These are phyloP conservation scores for Aspergillus pseudotamarii DNA, from an alignment of 2,329 filamentous ascomycete species.

Conservation along the genomic window DNA sequence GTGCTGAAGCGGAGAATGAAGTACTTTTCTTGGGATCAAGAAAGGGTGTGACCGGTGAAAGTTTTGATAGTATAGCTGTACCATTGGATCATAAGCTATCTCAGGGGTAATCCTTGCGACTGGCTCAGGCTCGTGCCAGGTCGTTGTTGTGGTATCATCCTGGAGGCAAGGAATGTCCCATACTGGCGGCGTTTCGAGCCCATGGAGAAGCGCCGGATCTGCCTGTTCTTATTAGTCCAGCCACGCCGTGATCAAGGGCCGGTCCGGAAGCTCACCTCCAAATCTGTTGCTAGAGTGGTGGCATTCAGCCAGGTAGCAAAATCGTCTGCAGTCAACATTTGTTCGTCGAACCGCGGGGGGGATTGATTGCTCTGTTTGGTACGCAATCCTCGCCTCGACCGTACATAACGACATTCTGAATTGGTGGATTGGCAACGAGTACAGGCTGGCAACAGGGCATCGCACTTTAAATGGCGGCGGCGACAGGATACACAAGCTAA, in stretches of 20 bases:
- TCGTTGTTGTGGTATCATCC: slow-evolving; percentile 9
- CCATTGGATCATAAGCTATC: slow-evolving; percentile 31
- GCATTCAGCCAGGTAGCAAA: slow-evolving; percentile 20
- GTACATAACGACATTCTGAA: slow-evolving; percentile 51
- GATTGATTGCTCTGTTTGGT: slow-evolving; percentile 6
- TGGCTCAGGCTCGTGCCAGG: slow-evolving; percentile 4
- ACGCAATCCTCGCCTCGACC: slow-evolving; percentile 47
- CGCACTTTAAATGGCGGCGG: slow-evolving; percentile 48
- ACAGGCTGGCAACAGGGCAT: slow-evolving; percentile 47
- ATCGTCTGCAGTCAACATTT: slow-evolving; percentile 13
- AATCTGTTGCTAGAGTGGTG: slow-evolving; percentile 13
- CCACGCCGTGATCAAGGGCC: background rate
- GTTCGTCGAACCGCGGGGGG: slow-evolving; percentile 13
- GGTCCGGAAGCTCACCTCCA: slow-evolving; percentile 11
- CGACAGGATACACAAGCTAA: slow-evolving; percentile 31
- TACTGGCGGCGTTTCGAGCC: slow-evolving; percentile 7
- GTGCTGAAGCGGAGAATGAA: slow-evolving; percentile 27
- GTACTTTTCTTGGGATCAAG: slow-evolving; percentile 46
- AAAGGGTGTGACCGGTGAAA: slow-evolving; percentile 57
- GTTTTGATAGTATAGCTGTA: slow-evolving; percentile 54
- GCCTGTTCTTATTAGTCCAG: slow-evolving; percentile 11
- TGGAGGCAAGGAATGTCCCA: slow-evolving; percentile 13
- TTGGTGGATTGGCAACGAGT: slow-evolving; percentile 44
- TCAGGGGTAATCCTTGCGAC: slow-evolving; percentile 6
- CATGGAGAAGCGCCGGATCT: slow-evolving; percentile 15